Conservation (phyloP, 176 grass and related monocot genomes). For the Triticum turgidum region DNA sequence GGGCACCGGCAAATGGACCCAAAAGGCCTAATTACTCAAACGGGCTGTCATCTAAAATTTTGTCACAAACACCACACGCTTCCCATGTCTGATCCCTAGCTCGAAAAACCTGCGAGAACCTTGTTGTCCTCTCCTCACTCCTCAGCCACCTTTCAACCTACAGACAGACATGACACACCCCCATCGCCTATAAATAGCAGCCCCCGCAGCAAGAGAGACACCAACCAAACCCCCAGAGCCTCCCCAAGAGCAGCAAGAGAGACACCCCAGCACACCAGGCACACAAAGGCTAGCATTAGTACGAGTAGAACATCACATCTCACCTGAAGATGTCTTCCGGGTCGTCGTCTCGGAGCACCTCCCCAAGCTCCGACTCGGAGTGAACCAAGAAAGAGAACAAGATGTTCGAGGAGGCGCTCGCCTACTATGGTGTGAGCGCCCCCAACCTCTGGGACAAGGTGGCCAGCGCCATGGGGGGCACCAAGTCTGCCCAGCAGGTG, state of each 20-base stretch:
- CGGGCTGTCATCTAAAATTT: background rate
- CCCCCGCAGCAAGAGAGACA: constrained; percentile 9
- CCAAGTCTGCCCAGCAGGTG: constrained; percentile 75
- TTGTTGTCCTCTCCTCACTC: constrained; percentile 29
- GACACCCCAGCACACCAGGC: background rate
- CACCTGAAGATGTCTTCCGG: too few species aligned
- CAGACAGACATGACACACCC: background rate
- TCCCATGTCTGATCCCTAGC: background rate
- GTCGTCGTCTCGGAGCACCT: too few species aligned
- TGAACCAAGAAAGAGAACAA: constrained; percentile 82
- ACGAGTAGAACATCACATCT: too few species aligned
- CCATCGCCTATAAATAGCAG: constrained; percentile 45
- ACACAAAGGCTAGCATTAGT: background rate
- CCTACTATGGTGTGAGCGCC: constrained; percentile 64
- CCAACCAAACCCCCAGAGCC: constrained; percentile 28
- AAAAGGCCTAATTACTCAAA: background rate
- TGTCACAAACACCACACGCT: background rate
- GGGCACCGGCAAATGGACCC: background rate
- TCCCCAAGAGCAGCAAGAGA: constrained; percentile 17
- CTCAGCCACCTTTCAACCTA: background rate
- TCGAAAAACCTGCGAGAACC: constrained; percentile 18
- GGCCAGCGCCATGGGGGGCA: constrained; percentile 64
- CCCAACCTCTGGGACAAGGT: constrained; percentile 93
- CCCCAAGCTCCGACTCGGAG: constrained; percentile 21
- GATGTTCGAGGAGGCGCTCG: constrained; percentile 77